Conservation (phyloP, 352 stramenopile species). For the Albugo laibachii region DNA sequence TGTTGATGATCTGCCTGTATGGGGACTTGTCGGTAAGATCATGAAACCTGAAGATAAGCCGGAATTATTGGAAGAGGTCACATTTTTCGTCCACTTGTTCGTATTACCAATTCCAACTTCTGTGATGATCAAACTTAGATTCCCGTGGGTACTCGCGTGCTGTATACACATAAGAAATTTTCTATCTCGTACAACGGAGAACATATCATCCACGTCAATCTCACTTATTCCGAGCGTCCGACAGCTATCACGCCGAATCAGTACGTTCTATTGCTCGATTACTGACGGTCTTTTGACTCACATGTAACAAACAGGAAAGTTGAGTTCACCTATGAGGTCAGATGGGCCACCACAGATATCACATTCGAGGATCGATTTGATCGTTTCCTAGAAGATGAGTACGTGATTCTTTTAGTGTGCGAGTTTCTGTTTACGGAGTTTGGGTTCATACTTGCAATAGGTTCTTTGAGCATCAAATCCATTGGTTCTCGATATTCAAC, state of each 20-base stretch:
- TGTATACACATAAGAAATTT: conserved; percentile 96
- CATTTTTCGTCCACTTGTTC: not conserved
- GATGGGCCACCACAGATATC: conserved; percentile 82
- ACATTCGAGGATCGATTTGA: conserved; percentile 93
- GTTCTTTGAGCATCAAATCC: conserved; percentile 99
- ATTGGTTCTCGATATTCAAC: conserved; percentile 97
- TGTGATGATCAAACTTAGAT: conserved; percentile 19
- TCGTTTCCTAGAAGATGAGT: conserved; percentile 94
- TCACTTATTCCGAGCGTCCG: conserved; percentile 85
- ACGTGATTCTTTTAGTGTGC: conserved; percentile 4
- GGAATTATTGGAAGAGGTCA: conserved; percentile 55
- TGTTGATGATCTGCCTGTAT: conserved; percentile 96
- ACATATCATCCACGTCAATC: conserved; percentile 95
- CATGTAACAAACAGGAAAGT: conserved; percentile 25
- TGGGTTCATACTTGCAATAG: conserved; percentile 9
- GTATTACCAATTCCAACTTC: too few species aligned
- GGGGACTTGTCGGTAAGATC: conserved; percentile 96
- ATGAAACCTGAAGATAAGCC: conserved; percentile 76
- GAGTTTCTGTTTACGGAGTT: not conserved
- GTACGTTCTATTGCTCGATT: conserved; percentile 9
- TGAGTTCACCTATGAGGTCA: conserved; percentile 89
- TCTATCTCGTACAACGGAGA: conserved; percentile 94
- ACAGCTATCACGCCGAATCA: conserved; percentile 75
- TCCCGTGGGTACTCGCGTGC: conserved; percentile 53
- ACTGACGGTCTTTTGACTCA: too few species aligned